Percentiles rank a stretch among this genome's conserved stretches.
phyloP scores from a whole-genome alignment of 2,329 filamentous ascomycete species.

The Corinectria fuckeliana region DNA sequence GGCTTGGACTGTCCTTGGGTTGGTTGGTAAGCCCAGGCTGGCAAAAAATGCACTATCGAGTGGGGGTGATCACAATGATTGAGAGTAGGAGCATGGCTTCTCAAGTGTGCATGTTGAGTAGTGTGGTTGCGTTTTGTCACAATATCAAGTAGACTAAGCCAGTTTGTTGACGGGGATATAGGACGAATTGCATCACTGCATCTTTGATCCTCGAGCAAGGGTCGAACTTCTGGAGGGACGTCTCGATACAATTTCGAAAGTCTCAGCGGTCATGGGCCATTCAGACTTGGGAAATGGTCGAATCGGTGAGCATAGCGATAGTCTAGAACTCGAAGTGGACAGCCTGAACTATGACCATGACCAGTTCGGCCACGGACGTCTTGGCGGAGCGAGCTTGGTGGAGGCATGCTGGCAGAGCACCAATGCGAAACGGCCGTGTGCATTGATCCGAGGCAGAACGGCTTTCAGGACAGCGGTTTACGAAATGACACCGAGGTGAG shows the following conservation, averaged over 20 bases:
- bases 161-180: background rate
- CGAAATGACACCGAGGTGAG: background rate
- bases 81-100: conserved; percentile 9
- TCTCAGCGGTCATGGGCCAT: background rate
- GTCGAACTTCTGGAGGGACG: background rate
- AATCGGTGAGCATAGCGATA: background rate
- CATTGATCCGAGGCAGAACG: background rate
- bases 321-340: background rate
- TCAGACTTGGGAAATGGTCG: background rate
- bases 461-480: background rate
- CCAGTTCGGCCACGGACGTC: background rate
- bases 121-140: background rate
- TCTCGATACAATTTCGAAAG: background rate
- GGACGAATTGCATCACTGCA: background rate
- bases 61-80: conserved; percentile 20
- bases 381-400: conserved; percentile 1
- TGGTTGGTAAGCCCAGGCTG: background rate
- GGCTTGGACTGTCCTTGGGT: background rate
- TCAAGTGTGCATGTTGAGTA: background rate
- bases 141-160: too few relatives aligned
- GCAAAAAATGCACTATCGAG: conserved; percentile 7
- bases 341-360: conserved; percentile 10
- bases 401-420: conserved; percentile 3
- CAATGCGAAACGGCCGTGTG: background rate
- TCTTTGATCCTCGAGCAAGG: background rate